Evolutionary conservation across 768 basidiomycete species (phyloP), one percentile per base, ranked within the genome.

Genomic region (Lentinula aciculospora): DNA sequence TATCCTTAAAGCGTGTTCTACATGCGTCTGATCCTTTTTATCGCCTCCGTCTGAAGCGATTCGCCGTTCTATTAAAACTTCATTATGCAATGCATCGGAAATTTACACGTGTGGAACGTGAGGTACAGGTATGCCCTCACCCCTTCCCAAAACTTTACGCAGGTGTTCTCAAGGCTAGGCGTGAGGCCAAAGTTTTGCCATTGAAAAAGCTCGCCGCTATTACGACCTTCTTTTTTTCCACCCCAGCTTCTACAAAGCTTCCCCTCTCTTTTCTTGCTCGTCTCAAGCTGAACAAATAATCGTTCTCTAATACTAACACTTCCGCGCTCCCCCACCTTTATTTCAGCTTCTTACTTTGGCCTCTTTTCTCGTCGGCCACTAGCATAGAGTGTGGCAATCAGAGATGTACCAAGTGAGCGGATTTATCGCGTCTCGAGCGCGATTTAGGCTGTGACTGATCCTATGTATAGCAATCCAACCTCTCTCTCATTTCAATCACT

Each of bases 401-500:
- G 50, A 34, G 21, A 54, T 54, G 40, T 56, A 44, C 37, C 54
- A 56, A 46, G 54, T 56, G 40, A 44, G 54, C 29, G 10, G 28
- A 32, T n/a, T 40, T 31, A 36, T 15, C 37, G 25, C 28, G 23
- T n/a, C 23, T 28, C 28, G 36, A n/a, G 17, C 37, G 34, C 32
- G 23, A 10, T 8, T 25, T 25, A 19, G 28, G 12, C 12, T 28
- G n/a, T 19, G 10, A 28, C 10, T 13, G 17, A 10, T 10, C 5
- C 13, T 19, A 31, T 19, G 12, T 39, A 59, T 66, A 66, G 65
- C 71, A 71, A 57, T 68, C 68, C 58, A 67, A 65, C 55, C 58
- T 65, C 48, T 69, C 65, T 42, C 67, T 72, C 54, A 63, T 62
- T 39, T 65, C 70, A 53, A 67, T 76, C 58, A 74, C 74, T 56